phyloP scores from a whole-genome alignment of 306 rosid species.

The Cicer chorassanicum region DNA sequence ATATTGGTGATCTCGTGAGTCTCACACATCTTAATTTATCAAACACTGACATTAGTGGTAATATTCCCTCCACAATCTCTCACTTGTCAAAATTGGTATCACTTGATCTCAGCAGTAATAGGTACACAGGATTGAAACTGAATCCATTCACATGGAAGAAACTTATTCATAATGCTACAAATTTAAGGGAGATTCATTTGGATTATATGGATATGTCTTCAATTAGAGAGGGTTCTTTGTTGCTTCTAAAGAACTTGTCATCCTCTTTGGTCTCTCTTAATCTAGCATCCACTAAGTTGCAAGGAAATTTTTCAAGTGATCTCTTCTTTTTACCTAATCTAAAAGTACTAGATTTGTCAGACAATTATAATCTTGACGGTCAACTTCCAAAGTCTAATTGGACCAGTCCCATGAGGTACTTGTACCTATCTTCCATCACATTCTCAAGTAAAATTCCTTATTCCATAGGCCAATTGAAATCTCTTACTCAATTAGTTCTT shows the following conservation, averaged over 20 bases:
- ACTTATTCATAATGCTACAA: conserved; percentile 20
- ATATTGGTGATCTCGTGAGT: conserved; percentile 10
- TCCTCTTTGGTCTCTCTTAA: conserved; percentile 39
- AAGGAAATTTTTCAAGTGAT: conserved; percentile 3
- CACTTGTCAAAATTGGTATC: too few species aligned
- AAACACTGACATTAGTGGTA: rapidly evolving
- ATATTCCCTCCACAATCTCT: too few species aligned
- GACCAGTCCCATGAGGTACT: conserved; percentile 5
- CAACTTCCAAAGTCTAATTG: conserved; percentile 44
- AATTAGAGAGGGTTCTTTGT: background rate
- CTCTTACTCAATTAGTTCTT: background rate
- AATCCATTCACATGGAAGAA: conserved; percentile 22
- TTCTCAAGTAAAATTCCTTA: conserved; percentile 26
- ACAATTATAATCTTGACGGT: rapidly evolving
- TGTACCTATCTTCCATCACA: background rate
- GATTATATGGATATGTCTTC: background rate
- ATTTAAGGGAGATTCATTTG: background rate
- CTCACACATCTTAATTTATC: conserved; percentile 37
- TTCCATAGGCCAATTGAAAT: conserved; percentile 2
- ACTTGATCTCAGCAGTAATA: background rate
- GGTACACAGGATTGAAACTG: background rate
- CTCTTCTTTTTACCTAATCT: conserved; percentile 24
- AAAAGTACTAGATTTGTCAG: background rate
- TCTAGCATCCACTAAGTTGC: rapidly evolving
- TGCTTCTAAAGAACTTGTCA: conserved; percentile 1